phyloP scores from a whole-genome alignment of 1,284 basidiomycete genomes.

The Puccinia polysora region DNA sequence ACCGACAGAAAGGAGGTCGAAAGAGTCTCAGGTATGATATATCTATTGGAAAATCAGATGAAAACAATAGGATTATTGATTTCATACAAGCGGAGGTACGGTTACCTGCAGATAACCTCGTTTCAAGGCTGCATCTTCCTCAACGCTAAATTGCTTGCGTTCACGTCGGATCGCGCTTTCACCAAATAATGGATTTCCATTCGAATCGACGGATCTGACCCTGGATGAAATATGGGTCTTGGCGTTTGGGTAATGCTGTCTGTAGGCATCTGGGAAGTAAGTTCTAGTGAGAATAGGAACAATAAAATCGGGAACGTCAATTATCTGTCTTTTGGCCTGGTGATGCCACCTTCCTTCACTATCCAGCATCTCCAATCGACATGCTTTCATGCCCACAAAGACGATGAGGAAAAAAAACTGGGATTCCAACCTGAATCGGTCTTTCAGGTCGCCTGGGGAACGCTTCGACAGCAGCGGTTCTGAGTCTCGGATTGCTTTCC shows the following conservation, averaged over 20 bases:
- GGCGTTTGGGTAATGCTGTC: conserved; percentile 81
- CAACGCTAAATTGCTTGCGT: conserved; percentile 71
- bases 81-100: no score
- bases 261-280: conserved; percentile 86
- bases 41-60: neutral
- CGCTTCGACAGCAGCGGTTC: conserved; percentile 54
- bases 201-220: conserved; percentile 49
- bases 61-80: conserved; percentile 13
- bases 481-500: conserved; percentile 74
- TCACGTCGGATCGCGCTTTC: conserved; percentile 60
- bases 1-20: neutral
- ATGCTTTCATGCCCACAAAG: neutral
- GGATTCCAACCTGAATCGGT: conserved; percentile 61
- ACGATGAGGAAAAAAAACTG: conserved; percentile 20
- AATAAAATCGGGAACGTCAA: conserved; percentile 25
- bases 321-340: neutral
- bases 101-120: conserved; percentile 75
- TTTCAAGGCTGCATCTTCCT: conserved; percentile 76
- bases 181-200: conserved; percentile 51
- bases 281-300: conserved; percentile 63
- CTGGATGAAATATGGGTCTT: conserved; percentile 66
- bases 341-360: neutral
- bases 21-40: no score
- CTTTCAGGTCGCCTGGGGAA: conserved; percentile 82
- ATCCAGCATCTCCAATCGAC: neutral